These are phyloP conservation scores for Magnolia sinica DNA, from an alignment of 164 flowering plant species.

Conservation along the genomic window DNA sequence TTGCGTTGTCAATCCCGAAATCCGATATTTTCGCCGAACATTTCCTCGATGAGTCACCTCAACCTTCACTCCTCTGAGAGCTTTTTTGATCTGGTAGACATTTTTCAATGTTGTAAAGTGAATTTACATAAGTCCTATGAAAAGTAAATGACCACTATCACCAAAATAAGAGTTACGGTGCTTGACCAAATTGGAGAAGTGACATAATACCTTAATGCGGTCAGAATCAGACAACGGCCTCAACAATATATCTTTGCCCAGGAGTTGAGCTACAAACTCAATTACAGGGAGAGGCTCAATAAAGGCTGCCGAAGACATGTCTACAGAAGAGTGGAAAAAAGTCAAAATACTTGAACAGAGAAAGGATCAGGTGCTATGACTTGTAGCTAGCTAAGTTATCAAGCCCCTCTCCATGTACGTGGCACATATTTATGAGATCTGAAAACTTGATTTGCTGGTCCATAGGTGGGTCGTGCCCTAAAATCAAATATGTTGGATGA, in stretches of 20 bases:
- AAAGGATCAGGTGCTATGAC: too few relatives aligned
- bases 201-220: slow-evolving; percentile 47
- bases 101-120: background rate
- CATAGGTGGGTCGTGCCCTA: background rate
- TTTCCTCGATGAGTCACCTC: slow-evolving; percentile 77
- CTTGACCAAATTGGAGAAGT: background rate
- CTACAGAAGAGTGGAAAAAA: slow-evolving; percentile 8
- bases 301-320: slow-evolving; percentile 62
- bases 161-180: background rate
- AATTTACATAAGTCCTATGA: too few relatives aligned
- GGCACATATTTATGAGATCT: too few relatives aligned
- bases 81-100: slow-evolving; percentile 57
- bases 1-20: slow-evolving; percentile 75
- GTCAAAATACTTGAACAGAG: background rate
- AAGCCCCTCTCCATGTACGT: too few relatives aligned
- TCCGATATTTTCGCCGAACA: slow-evolving; percentile 76
- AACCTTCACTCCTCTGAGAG: slow-evolving; percentile 78
- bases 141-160: background rate
- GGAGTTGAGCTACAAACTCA: slow-evolving; percentile 57
- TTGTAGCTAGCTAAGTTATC: too few relatives aligned
- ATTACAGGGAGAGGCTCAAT: slow-evolving; percentile 66
- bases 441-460: too few relatives aligned
- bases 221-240: slow-evolving; percentile 68
- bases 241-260: slow-evolving; percentile 39
- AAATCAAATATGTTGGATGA: background rate